Conservation (phyloP, 2,329 filamentous ascomycete genomes). For the Paracoccidioides brasiliensis region DNA sequence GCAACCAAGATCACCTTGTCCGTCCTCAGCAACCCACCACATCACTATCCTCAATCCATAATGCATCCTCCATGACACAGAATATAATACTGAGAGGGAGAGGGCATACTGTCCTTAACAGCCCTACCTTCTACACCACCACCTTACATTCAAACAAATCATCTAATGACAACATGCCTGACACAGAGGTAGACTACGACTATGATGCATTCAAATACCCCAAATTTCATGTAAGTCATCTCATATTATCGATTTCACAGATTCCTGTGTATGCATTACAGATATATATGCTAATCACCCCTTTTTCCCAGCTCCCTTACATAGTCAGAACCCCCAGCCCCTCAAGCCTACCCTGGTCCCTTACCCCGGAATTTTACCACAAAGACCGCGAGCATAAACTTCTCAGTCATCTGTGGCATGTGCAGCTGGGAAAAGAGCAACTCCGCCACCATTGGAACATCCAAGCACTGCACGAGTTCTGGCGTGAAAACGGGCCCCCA, state of each 20-base stretch:
- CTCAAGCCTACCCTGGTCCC: conserved; percentile 1
- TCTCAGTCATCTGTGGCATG: conserved; percentile 12
- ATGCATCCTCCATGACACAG: neutral
- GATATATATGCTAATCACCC: neutral
- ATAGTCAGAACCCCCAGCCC: neutral
- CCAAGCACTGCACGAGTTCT: conserved; percentile 10
- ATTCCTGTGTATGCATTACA: neutral
- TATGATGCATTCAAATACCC: neutral
- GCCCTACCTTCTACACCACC: neutral
- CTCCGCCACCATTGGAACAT: conserved; percentile 10
- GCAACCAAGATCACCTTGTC: neutral
- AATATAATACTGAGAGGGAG: neutral
- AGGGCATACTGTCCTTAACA: neutral
- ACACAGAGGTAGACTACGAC: neutral
- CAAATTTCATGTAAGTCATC: neutral
- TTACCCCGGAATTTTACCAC: conserved; percentile 7
- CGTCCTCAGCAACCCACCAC: neutral
- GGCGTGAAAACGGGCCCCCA: conserved; percentile 6
- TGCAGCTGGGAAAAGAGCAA: conserved; percentile 9
- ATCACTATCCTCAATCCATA: neutral
- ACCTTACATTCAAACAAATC: neutral
- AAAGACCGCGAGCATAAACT: conserved; percentile 5
- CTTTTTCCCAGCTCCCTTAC: neutral
- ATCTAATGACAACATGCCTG: neutral
- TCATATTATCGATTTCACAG: neutral